These are phyloP conservation scores for Sapria himalayana DNA, from an alignment of 345 rosid genomes.

Conservation along the genomic window DNA sequence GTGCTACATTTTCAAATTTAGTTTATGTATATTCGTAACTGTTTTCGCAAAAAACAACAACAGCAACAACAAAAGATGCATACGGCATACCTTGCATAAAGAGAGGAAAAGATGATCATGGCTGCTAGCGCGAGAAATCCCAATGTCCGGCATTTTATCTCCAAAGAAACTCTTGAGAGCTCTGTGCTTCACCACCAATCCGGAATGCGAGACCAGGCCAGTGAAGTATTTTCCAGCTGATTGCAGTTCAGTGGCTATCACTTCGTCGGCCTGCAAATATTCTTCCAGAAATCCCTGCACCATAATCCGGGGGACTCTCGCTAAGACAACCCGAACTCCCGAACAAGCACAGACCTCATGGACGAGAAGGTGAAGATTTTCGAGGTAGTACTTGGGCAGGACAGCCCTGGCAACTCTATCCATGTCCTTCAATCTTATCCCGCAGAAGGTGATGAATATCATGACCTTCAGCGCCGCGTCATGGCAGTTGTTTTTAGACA, in stretches of 20 bases:
- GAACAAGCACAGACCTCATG: slow-evolving; percentile 25
- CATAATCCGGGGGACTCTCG: slow-evolving; percentile 65
- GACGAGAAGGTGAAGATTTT: slow-evolving; percentile 42
- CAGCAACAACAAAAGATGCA: too few species aligned
- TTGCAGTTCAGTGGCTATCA: slow-evolving; percentile 57
- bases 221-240: slow-evolving; percentile 26
- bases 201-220: slow-evolving; percentile 45
- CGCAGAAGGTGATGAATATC: slow-evolving; percentile 58
- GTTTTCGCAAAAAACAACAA: too few species aligned
- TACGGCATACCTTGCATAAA: slow-evolving; percentile 47
- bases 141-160: slow-evolving; percentile 32
- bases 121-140: slow-evolving; percentile 38
- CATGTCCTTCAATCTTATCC: slow-evolving; percentile 35
- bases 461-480: slow-evolving; percentile 32
- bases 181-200: slow-evolving; percentile 37
- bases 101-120: slow-evolving; percentile 47
- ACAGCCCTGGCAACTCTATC: slow-evolving; percentile 58
- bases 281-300: slow-evolving; percentile 59
- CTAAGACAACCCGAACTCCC: slow-evolving; percentile 29
- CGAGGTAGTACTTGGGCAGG: slow-evolving; percentile 79
- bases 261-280: slow-evolving; percentile 34
- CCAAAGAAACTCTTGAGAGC: slow-evolving; percentile 39
- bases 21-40: too few species aligned
- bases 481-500: too few species aligned
- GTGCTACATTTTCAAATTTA: too few species aligned